A percentile compares a stretch with the other conserved stretches of the same genome.
Evolutionary conservation across 495 filamentous ascomycete genomes (phyloP).

Genomic region (Aspergillus olivimuriae): DNA sequence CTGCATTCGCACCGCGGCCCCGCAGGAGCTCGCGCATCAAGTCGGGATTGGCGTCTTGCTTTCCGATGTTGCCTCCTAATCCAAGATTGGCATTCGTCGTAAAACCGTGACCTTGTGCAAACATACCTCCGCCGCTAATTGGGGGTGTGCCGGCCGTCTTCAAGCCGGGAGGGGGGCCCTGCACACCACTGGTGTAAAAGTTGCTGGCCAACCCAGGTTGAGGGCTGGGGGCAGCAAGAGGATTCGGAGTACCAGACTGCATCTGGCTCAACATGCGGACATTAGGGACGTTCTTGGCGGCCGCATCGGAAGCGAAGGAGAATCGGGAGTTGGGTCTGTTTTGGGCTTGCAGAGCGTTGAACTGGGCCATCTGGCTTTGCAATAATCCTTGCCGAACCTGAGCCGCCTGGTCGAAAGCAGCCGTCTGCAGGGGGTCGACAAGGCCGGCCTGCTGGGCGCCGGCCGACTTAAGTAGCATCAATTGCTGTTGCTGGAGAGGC

Average conservation of each 20-base stretch:
- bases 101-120: conserved; percentile 73
- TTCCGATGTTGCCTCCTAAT: conserved; percentile 57
- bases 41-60: conserved; percentile 69
- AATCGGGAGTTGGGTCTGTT: conserved; percentile 82
- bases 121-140: conserved; percentile 68
- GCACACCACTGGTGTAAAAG: conserved; percentile 57
- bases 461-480: conserved; percentile 59
- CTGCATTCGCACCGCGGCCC: conserved; percentile 49
- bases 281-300: conserved; percentile 78
- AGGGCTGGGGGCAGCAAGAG: conserved; percentile 50
- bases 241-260: conserved; percentile 59
- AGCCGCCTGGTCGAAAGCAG: conserved; percentile 33
- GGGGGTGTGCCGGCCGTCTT: conserved; percentile 93
- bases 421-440: conserved; percentile 49
- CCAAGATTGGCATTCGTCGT: conserved; percentile 58
- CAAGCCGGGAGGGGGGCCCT: conserved; percentile 89
- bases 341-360: conserved; percentile 61
- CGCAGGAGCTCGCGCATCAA: conserved; percentile 75
- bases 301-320: conserved; percentile 74
- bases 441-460: conserved; percentile 48
- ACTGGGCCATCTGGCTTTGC: conserved; percentile 50
- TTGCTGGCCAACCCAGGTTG: conserved; percentile 38
- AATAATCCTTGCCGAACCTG: conserved; percentile 47
- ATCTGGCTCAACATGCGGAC: conserved; percentile 87
- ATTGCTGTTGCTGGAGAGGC: conserved; percentile 71